Evolutionary conservation across 2,329 filamentous ascomycete genomes (phyloP).

Genomic region (Diaporthe vaccinii): DNA sequence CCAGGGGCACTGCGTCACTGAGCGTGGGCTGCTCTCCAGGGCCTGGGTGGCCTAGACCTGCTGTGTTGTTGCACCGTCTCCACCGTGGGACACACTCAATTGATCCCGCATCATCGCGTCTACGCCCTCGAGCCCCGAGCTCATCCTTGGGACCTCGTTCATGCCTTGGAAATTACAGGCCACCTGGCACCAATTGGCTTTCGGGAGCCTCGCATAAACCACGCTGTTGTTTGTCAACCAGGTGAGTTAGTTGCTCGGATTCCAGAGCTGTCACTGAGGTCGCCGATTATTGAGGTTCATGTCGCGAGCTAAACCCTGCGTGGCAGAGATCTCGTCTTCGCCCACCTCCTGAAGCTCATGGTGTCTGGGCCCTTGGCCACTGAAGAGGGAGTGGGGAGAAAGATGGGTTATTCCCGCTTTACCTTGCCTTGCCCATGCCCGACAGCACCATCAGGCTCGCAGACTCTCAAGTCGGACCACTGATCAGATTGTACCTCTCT

Average conservation of each 20-base stretch:
- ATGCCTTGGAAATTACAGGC: constrained; percentile 34
- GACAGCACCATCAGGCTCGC: constrained; percentile 5
- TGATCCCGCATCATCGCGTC: constrained; percentile 25
- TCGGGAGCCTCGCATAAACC: constrained; percentile 23
- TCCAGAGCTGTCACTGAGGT: constrained; percentile 18
- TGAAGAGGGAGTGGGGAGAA: constrained; percentile 2
- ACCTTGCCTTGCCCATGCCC: not conserved
- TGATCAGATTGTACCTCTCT: constrained; percentile 4
- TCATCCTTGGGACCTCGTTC: constrained; percentile 22
- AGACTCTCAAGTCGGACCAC: constrained; percentile 6
- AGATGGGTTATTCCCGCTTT: constrained; percentile 9
- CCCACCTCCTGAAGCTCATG: constrained; percentile 18
- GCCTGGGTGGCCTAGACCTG: constrained; percentile 26
- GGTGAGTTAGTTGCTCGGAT: constrained; percentile 4
- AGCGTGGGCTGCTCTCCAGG: not conserved
- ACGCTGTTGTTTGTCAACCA: not conserved
- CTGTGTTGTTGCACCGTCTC: not conserved
- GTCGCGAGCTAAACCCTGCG: constrained; percentile 10
- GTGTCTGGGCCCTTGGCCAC: constrained; percentile 18
- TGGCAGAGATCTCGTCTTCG: constrained; percentile 1
- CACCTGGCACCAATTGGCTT: constrained; percentile 31
- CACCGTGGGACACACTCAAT: constrained; percentile 23
- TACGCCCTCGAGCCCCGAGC: constrained; percentile 16
- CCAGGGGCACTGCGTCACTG: constrained; percentile 6
- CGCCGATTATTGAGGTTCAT: constrained; percentile 18